Percentiles rank a stretch among this genome's conserved stretches.
Conservation (phyloP, 1,284 basidiomycete species). For the Moesziomyces globuligerus region DNA sequence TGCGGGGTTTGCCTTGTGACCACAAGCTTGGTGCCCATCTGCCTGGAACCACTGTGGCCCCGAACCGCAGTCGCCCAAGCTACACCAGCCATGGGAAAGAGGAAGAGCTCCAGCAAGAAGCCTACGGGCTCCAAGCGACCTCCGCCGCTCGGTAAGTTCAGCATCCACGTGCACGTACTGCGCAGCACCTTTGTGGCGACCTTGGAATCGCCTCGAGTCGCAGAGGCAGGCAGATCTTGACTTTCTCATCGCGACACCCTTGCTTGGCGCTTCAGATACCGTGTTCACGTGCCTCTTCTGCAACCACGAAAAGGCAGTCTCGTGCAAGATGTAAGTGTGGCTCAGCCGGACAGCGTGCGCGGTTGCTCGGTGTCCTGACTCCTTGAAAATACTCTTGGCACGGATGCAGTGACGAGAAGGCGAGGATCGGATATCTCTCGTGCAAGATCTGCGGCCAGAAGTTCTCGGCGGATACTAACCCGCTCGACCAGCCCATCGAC, state of each 20-base stretch:
- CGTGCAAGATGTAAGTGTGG: constrained; percentile 78
- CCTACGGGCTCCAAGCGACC: constrained; percentile 54
- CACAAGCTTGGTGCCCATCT: neutral
- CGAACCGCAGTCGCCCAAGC: neutral
- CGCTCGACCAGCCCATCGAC: constrained; percentile 86
- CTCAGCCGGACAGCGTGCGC: neutral
- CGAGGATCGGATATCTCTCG: constrained; percentile 53
- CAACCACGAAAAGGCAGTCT: constrained; percentile 88
- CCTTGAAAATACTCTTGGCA: neutral
- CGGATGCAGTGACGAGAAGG: constrained; percentile 65
- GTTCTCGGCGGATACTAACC: constrained; percentile 69
- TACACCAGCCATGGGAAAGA: constrained; percentile 55
- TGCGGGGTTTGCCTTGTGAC: constrained; percentile 1
- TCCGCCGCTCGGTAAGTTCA: constrained; percentile 53
- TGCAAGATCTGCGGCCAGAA: constrained; percentile 66
- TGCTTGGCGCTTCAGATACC: no score
- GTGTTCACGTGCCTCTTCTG: constrained; percentile 77
- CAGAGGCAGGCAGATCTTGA: no score
- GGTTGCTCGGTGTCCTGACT: neutral
- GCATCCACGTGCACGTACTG: no score
- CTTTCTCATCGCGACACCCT: no score
- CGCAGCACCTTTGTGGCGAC: no score
- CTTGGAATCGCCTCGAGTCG: no score
- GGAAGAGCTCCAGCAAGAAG: constrained; percentile 57
- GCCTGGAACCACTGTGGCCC: neutral